phyloP scores from a whole-genome alignment of 2,329 filamentous ascomycete species.

The Colletotrichum cuscutae region DNA sequence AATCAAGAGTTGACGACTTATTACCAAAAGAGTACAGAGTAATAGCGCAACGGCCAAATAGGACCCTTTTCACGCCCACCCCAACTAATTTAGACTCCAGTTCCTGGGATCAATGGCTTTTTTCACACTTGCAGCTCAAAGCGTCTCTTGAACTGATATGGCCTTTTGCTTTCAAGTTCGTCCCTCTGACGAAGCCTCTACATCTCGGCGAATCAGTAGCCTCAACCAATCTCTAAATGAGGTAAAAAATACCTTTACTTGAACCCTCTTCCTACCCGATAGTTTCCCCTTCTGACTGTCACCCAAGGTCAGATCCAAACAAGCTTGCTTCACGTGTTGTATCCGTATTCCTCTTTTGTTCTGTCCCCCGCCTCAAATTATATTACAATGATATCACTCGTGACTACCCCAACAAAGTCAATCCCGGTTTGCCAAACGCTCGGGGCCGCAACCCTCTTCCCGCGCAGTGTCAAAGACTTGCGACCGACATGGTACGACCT shows the following conservation, averaged over 20 bases:
- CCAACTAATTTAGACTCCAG: neutral
- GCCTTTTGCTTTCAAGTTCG: neutral
- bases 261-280: neutral
- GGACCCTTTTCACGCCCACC: neutral
- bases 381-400: conserved; percentile 22
- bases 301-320: neutral
- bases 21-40: neutral
- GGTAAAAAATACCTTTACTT: neutral
- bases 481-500: neutral
- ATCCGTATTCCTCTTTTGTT: too few relatives aligned
- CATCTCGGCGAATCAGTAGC: neutral
- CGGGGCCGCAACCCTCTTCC: neutral
- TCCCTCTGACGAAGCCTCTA: neutral
- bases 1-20: neutral
- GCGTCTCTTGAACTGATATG: neutral
- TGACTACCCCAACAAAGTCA: conserved; percentile 11
- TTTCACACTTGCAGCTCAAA: neutral
- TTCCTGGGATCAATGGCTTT: neutral
- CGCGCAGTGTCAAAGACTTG: neutral
- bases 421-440: conserved; percentile 6
- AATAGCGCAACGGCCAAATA: neutral
- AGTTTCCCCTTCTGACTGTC: neutral
- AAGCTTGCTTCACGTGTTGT: neutral
- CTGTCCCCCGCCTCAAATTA: neutral
- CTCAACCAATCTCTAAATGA: neutral